Evolutionary conservation across 139 green algal species (phyloP).

Genomic region (Pycnococcus provasolii): DNA sequence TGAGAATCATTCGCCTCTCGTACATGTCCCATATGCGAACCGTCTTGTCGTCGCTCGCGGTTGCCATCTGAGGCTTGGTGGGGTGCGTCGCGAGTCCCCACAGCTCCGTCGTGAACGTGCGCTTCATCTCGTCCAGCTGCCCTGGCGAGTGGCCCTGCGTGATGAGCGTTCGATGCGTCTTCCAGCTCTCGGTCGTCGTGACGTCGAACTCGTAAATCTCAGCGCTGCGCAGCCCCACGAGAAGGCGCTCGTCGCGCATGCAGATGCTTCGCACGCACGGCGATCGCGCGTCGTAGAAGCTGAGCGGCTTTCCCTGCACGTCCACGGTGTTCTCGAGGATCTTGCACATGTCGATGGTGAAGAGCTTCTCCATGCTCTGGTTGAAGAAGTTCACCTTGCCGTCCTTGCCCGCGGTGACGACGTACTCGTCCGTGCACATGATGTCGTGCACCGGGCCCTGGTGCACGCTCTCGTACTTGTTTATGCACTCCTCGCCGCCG

Average conservation of each 20-base stretch:
- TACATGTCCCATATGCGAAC: constrained; percentile 21
- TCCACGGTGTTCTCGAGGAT: constrained; percentile 16
- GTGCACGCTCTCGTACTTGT: constrained; percentile 20
- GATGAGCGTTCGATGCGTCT: constrained; percentile 16
- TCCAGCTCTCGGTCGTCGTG: constrained; percentile 11
- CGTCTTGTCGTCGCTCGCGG: constrained; percentile 20
- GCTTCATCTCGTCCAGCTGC: not conserved
- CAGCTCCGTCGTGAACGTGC: constrained; percentile 3
- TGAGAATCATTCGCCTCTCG: not conserved
- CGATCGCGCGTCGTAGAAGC: constrained; percentile 15
- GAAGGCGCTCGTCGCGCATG: constrained; percentile 8
- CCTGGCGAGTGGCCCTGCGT: constrained; percentile 20
- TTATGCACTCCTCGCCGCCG: constrained; percentile 16
- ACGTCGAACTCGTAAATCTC: constrained; percentile 31
- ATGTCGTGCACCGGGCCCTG: constrained; percentile 29
- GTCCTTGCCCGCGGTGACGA: constrained; percentile 26
- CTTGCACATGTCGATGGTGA: constrained; percentile 26
- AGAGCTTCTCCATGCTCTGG: constrained; percentile 18
- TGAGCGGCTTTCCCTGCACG: constrained; percentile 14
- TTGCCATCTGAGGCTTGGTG: constrained; percentile 8
- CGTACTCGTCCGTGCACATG: constrained; percentile 17
- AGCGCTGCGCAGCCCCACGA: constrained; percentile 8
- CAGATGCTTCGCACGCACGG: constrained; percentile 17
- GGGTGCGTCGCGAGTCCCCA: constrained; percentile 24
- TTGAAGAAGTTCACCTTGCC: constrained; percentile 29